These are phyloP conservation scores for Dioscorea cayenensis DNA, from an alignment of 116 monocot species.

Conservation along the genomic window DNA sequence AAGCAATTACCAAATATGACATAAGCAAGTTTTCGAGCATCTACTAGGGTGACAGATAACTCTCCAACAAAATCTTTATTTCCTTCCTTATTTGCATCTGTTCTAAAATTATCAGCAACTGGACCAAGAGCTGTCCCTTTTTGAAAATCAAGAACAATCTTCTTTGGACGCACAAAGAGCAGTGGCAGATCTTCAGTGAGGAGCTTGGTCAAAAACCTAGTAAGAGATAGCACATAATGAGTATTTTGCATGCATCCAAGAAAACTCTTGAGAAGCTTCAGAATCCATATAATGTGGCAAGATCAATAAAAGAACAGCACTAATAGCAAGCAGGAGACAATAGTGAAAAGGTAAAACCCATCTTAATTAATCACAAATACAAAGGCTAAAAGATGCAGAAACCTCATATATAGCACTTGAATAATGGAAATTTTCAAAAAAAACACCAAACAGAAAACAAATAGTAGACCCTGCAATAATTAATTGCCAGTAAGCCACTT, in stretches of 20 bases:
- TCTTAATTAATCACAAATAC: no score
- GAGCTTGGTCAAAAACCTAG: constrained; percentile 87
- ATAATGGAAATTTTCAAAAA: background rate
- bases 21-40: constrained; percentile 84
- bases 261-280: background rate
- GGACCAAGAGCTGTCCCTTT: constrained; percentile 81
- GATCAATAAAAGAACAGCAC: no score
- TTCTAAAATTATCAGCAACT: constrained; percentile 44
- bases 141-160: constrained; percentile 95
- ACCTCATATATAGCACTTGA: no score
- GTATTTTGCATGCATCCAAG: no score
- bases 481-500: no score
- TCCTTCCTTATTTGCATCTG: constrained; percentile 41
- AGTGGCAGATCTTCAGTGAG: constrained; percentile 89
- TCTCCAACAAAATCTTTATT: constrained; percentile 88
- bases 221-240: constrained; percentile 1
- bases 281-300: no score
- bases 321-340: no score
- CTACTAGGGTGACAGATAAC: constrained; percentile 85
- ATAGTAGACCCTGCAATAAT: no score
- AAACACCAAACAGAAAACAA: background rate
- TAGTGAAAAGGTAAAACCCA: no score
- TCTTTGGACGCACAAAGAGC: constrained; percentile 94
- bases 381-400: no score
- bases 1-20: constrained; percentile 56